Evolutionary conservation across 23 red algal species (phyloP).

Genomic region (Pyropia yezoensis): DNA sequence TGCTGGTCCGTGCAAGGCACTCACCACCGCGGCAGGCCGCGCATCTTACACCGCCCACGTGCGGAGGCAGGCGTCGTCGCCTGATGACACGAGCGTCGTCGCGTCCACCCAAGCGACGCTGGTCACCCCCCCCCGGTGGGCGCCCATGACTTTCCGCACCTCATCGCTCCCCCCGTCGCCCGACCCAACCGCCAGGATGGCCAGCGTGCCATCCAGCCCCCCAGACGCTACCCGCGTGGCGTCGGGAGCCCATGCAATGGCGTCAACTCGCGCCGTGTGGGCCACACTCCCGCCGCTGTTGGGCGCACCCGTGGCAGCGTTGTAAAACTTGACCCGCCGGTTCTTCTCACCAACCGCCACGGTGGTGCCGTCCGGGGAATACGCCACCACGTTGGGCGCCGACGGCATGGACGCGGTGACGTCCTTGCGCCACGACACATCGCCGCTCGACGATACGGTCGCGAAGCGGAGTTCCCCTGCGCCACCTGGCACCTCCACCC

Average conservation of each 20-base stretch:
- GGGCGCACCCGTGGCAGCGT: slow-evolving; percentile 19
- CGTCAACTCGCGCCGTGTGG: slow-evolving; percentile 69
- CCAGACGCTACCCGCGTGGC: slow-evolving; percentile 43
- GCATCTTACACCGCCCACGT: slow-evolving; percentile 40
- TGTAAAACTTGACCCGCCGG: slow-evolving; percentile 57
- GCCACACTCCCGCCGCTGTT: slow-evolving; percentile 34
- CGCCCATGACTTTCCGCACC: slow-evolving; percentile 20
- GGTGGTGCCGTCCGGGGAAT: slow-evolving; percentile 40
- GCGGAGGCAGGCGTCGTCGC: slow-evolving; percentile 49
- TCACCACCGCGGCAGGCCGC: too few species aligned
- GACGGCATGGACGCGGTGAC: slow-evolving; percentile 22
- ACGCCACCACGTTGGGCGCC: slow-evolving; percentile 37
- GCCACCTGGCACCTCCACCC: slow-evolving; percentile 37
- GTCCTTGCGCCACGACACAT: slow-evolving; percentile 11
- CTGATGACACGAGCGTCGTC: slow-evolving; percentile 34
- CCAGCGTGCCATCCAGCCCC: slow-evolving; percentile 54
- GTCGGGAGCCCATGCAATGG: slow-evolving; percentile 23
- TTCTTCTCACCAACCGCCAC: slow-evolving; percentile 59
- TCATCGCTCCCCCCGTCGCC: slow-evolving; percentile 24
- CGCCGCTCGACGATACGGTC: slow-evolving; percentile 14
- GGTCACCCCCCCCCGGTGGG: slow-evolving; percentile 54
- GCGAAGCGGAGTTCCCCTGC: slow-evolving; percentile 54
- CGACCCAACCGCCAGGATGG: slow-evolving; percentile 35
- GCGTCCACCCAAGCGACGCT: slow-evolving; percentile 29
- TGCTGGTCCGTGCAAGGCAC: too few species aligned